Conservation (phyloP, 1,284 basidiomycete genomes). For the Ganoderma resinaceum region DNA sequence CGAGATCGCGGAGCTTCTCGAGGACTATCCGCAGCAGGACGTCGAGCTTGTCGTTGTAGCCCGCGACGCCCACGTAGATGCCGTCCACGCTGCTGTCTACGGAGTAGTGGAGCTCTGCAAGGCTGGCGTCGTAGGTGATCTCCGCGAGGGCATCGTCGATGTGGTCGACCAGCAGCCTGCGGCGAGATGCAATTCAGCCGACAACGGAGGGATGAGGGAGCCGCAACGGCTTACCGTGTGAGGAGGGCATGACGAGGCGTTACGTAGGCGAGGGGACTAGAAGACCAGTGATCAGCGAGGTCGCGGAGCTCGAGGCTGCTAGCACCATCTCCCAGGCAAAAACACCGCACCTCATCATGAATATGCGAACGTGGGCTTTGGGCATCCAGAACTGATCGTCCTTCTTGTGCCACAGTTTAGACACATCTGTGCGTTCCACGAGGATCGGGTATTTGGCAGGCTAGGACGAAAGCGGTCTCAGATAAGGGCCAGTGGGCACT, state of each 20-base stretch:
- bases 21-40: conserved; percentile 52
- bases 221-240: conserved; percentile 29
- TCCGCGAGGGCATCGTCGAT: conserved; percentile 41
- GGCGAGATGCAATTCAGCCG: not conserved
- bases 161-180: conserved; percentile 39
- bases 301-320: not conserved
- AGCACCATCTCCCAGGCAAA: not conserved
- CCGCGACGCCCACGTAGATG: conserved; percentile 55
- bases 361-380: conserved; percentile 36
- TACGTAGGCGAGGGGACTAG: conserved; percentile 36
- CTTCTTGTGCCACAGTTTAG: conserved; percentile 40
- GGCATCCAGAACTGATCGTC: conserved; percentile 44
- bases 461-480: conserved; percentile 16
- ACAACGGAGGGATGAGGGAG: not conserved
- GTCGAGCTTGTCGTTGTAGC: conserved; percentile 74
- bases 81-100: conserved; percentile 53
- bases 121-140: conserved; percentile 65
- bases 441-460: conserved; percentile 32
- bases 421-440: conserved; percentile 27
- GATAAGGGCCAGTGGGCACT: not conserved
- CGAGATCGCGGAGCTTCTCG: conserved; percentile 30
- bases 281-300: not conserved
- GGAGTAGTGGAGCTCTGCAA: conserved; percentile 68
- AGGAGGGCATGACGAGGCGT: conserved; percentile 38
- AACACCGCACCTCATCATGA: conserved; percentile 33